phyloP scores from a whole-genome alignment of 768 basidiomycete species.

The Collybia nuda region DNA sequence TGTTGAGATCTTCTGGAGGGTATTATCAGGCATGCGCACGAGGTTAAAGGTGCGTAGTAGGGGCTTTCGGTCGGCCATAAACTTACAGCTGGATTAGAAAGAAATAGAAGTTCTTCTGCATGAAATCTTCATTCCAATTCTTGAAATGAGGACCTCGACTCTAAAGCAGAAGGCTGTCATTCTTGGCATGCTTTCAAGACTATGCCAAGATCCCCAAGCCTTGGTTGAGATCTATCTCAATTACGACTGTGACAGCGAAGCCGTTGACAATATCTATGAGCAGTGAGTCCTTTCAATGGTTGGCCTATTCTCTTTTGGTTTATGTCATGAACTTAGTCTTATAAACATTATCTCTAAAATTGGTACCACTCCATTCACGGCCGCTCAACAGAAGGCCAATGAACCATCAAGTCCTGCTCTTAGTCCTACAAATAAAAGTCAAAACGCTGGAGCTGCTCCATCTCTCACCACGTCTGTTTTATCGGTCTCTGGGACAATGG shows the following conservation, averaged over 20 bases:
- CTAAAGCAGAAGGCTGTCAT: slow-evolving; percentile 94
- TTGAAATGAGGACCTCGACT: slow-evolving; percentile 97
- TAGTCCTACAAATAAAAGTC: slow-evolving; percentile 48
- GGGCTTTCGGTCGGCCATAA: neutral
- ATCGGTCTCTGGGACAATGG: slow-evolving; percentile 63
- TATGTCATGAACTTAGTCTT: slow-evolving; percentile 44
- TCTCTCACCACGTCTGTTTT: slow-evolving; percentile 68
- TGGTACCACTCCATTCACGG: slow-evolving; percentile 55
- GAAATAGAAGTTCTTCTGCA: slow-evolving; percentile 98
- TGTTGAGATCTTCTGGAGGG: slow-evolving; percentile 98
- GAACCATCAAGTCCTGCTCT: slow-evolving; percentile 65
- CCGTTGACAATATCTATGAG: slow-evolving; percentile 96
- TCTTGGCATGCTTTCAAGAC: slow-evolving; percentile 79
- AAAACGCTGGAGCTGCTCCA: slow-evolving; percentile 40
- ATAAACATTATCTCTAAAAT: slow-evolving; percentile 97
- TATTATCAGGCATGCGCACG: slow-evolving; percentile 90
- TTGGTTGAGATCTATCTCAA: slow-evolving; percentile 98
- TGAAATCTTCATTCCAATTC: slow-evolving; percentile 97
- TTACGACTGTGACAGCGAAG: slow-evolving; percentile 96
- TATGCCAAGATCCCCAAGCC: slow-evolving; percentile 96
- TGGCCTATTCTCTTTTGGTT: neutral
- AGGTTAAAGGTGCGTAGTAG: slow-evolving; percentile 83
- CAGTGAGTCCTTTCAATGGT: slow-evolving; percentile 51
- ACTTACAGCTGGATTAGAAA: slow-evolving; percentile 59
- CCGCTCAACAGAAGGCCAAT: slow-evolving; percentile 44